phyloP scores from a whole-genome alignment of 2,329 filamentous ascomycete genomes.

The Moelleriella libera region DNA sequence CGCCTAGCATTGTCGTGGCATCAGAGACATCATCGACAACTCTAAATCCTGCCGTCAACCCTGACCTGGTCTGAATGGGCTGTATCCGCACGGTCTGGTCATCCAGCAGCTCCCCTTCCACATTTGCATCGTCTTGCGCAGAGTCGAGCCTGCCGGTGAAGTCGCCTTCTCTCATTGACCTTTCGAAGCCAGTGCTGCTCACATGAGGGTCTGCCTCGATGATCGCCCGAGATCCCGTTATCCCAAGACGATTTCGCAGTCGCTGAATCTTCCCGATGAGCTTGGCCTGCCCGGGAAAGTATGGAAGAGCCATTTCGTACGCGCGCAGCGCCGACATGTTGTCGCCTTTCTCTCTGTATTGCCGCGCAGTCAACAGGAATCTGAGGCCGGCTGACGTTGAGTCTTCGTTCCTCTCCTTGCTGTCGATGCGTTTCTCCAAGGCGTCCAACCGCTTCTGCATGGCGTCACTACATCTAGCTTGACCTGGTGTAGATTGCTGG shows the following conservation, averaged over 20 bases:
- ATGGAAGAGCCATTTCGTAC: conserved; percentile 73
- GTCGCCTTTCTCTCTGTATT: conserved; percentile 75
- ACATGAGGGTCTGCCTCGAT: background rate
- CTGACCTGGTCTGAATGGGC: conserved; percentile 2
- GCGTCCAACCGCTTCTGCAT: conserved; percentile 71
- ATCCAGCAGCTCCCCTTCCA: conserved; percentile 13
- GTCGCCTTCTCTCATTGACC: background rate
- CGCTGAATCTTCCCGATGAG: conserved; percentile 55
- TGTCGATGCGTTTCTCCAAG: conserved; percentile 72
- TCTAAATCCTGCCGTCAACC: conserved; percentile 2
- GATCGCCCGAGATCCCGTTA: conserved; percentile 4
- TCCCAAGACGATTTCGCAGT: conserved; percentile 37
- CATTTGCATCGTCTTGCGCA: conserved; percentile 3
- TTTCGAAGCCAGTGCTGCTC: background rate
- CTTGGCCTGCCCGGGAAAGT: conserved; percentile 76
- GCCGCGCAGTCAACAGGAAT: conserved; percentile 78
- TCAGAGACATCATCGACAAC: conserved; percentile 18
- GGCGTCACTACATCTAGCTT: conserved; percentile 53
- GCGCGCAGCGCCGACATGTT: conserved; percentile 65
- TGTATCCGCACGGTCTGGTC: conserved; percentile 8
- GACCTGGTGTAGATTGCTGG: conserved; percentile 16
- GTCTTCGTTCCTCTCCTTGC: conserved; percentile 48
- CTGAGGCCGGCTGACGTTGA: conserved; percentile 68
- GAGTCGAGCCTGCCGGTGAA: background rate
- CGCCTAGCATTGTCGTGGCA: conserved; percentile 1